phyloP scores from a whole-genome alignment of 2,329 filamentous ascomycete genomes.

The Aureobasidium sp. region DNA sequence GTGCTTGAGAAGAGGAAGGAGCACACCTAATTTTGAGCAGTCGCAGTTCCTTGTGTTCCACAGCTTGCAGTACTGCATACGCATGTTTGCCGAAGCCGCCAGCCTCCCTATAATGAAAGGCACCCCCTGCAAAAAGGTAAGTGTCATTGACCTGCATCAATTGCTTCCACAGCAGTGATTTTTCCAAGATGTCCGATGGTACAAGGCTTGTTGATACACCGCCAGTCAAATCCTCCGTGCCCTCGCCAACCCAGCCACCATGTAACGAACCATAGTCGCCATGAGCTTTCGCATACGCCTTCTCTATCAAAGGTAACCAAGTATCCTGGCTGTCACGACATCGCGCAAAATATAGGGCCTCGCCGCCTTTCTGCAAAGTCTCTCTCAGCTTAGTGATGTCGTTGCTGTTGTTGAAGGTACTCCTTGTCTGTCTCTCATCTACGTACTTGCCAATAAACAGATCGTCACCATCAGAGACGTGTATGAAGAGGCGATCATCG shows the following conservation, averaged over 20 bases:
- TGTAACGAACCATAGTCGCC: slow-evolving; percentile 69
- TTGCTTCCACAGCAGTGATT: slow-evolving; percentile 76
- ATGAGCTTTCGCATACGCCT: slow-evolving; percentile 78
- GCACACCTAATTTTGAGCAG: slow-evolving; percentile 29
- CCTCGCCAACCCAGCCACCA: slow-evolving; percentile 60
- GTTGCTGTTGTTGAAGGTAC: slow-evolving; percentile 28
- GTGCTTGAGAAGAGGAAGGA: neutral
- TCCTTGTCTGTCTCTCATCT: neutral
- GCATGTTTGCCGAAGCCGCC: slow-evolving; percentile 51
- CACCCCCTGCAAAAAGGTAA: slow-evolving; percentile 66
- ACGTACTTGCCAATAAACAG: slow-evolving; percentile 30
- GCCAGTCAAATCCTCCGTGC: slow-evolving; percentile 48
- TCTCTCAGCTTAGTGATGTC: slow-evolving; percentile 28
- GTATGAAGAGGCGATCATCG: slow-evolving; percentile 82
- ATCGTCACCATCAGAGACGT: slow-evolving; percentile 73
- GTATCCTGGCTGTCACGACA: slow-evolving; percentile 65
- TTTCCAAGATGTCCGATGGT: slow-evolving; percentile 54
- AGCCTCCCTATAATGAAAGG: slow-evolving; percentile 29
- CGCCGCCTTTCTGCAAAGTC: slow-evolving; percentile 59
- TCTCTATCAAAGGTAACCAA: slow-evolving; percentile 72
- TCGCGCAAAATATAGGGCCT: slow-evolving; percentile 69
- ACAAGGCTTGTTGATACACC: slow-evolving; percentile 38
- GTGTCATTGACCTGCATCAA: slow-evolving; percentile 71
- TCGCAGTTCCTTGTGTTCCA: slow-evolving; percentile 31
- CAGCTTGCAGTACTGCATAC: slow-evolving; percentile 50